Conservation (phyloP, 495 filamentous ascomycete species). For the Penicillium herquei region DNA sequence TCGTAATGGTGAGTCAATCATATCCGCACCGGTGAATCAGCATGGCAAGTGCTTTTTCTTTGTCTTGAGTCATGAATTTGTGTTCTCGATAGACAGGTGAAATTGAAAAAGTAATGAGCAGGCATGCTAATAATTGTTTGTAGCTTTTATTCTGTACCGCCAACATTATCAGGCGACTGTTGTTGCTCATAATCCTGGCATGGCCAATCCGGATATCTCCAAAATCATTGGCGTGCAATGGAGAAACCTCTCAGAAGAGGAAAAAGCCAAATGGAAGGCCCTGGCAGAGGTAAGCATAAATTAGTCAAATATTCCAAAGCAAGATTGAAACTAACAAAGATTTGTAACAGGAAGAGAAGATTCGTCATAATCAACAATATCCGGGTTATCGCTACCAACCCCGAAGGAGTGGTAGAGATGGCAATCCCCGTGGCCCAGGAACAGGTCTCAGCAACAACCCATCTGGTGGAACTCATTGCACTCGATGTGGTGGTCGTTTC, state of each 20-base stretch:
- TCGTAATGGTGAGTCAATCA: slow-evolving; percentile 77
- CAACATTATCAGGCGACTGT: slow-evolving; percentile 87
- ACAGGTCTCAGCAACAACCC: slow-evolving; percentile 42
- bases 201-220: slow-evolving; percentile 95
- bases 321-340: neutral
- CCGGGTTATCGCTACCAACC: slow-evolving; percentile 95
- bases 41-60: slow-evolving; percentile 28
- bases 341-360: slow-evolving; percentile 73
- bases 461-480: slow-evolving; percentile 39
- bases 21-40: slow-evolving; percentile 14
- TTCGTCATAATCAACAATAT: slow-evolving; percentile 84
- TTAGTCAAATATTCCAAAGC: neutral
- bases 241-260: slow-evolving; percentile 69
- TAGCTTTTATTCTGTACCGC: slow-evolving; percentile 97
- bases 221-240: slow-evolving; percentile 97
- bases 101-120: neutral
- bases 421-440: slow-evolving; percentile 25
- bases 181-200: slow-evolving; percentile 76
- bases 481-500: slow-evolving; percentile 42
- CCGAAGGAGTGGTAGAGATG: slow-evolving; percentile 65
- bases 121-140: slow-evolving; percentile 5
- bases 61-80: slow-evolving; percentile 1
- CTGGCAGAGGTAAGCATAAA: slow-evolving; percentile 68
- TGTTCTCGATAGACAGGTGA: slow-evolving; percentile 1
- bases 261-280: slow-evolving; percentile 83